Evolutionary conservation across 2,329 filamentous ascomycete genomes (phyloP).

Genomic region (Proliferodiscus dingleyae): DNA sequence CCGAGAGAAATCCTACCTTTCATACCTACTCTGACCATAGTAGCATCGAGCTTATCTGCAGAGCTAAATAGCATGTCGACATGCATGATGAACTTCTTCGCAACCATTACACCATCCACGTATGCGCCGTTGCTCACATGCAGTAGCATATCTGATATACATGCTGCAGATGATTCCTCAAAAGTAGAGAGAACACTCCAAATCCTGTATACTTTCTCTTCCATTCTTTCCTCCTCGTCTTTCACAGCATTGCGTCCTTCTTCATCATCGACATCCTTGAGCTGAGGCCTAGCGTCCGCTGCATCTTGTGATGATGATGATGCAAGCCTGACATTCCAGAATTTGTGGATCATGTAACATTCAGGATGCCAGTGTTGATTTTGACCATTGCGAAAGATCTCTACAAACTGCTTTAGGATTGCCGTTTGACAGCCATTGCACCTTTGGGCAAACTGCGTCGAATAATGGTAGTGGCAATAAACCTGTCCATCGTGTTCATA

Average conservation of each 20-base stretch:
- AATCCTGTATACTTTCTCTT: slow-evolving; percentile 95
- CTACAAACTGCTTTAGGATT: slow-evolving; percentile 97
- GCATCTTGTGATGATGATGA: slow-evolving; percentile 36
- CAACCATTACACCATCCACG: slow-evolving; percentile 88
- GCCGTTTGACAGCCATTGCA: slow-evolving; percentile 97
- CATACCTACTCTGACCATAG: slow-evolving; percentile 62
- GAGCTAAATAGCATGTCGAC: slow-evolving; percentile 89
- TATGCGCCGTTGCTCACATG: slow-evolving; percentile 98
- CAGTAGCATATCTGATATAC: slow-evolving; percentile 97
- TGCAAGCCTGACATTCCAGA: slow-evolving; percentile 89
- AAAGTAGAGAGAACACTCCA: slow-evolving; percentile 98
- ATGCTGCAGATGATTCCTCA: slow-evolving; percentile 94
- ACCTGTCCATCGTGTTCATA: slow-evolving; percentile 97
- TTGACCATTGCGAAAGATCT: slow-evolving; percentile 95
- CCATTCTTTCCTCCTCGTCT: slow-evolving; percentile 86
- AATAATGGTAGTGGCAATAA: slow-evolving; percentile 98
- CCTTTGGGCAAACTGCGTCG: slow-evolving; percentile 90
- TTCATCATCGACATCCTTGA: slow-evolving; percentile 53
- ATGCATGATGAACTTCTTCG: slow-evolving; percentile 93
- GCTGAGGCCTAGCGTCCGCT: slow-evolving; percentile 37
- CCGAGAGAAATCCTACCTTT: slow-evolving; percentile 57
- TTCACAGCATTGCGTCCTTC: slow-evolving; percentile 72
- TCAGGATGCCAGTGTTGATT: slow-evolving; percentile 99
- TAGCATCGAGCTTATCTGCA: slow-evolving; percentile 76
- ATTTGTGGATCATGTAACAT: slow-evolving; percentile 99